Evolutionary conservation across 2,329 filamentous ascomycete species (phyloP).

Genomic region (Chrysoporthe deuterocubensis): DNA sequence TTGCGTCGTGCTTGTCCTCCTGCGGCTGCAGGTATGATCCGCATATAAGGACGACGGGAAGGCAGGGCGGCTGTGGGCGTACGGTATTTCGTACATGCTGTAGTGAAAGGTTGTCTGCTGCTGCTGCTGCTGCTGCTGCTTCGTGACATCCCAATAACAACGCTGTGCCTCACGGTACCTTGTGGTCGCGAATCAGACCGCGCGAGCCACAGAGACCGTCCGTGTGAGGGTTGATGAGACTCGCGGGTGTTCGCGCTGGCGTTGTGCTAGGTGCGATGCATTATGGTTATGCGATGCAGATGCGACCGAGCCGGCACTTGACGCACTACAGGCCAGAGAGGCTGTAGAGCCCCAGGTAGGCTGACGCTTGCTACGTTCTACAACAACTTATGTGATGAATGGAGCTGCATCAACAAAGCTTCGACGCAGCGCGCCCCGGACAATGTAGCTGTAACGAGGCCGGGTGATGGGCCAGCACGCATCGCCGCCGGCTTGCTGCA

Average conservation of each 20-base stretch:
- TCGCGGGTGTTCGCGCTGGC: background rate
- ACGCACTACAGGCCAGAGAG: conserved; percentile 4
- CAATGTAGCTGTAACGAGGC: conserved; percentile 23
- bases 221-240: background rate
- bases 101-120: conserved; percentile 3
- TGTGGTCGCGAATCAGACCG: conserved; percentile 2
- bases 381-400: conserved; percentile 1
- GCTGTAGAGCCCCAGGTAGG: conserved; percentile 13
- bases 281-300: conserved; percentile 21
- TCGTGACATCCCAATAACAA: background rate
- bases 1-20: conserved; percentile 29
- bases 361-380: conserved; percentile 5
- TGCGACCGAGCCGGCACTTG: conserved; percentile 17
- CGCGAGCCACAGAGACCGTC: background rate
- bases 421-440: conserved; percentile 13
- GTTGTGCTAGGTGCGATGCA: background rate
- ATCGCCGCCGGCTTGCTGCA: background rate
- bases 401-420: background rate
- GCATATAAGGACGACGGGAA: conserved; percentile 25
- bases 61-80: conserved; percentile 9
- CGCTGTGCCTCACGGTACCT: background rate
- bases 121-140: background rate
- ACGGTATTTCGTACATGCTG: conserved; percentile 8
- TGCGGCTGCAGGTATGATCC: conserved; percentile 30
- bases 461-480: background rate